These are phyloP conservation scores for Antitrichia curtipendula DNA, from an alignment of 225 moss, liverwort and hornwort genomes.

Conservation along the genomic window DNA sequence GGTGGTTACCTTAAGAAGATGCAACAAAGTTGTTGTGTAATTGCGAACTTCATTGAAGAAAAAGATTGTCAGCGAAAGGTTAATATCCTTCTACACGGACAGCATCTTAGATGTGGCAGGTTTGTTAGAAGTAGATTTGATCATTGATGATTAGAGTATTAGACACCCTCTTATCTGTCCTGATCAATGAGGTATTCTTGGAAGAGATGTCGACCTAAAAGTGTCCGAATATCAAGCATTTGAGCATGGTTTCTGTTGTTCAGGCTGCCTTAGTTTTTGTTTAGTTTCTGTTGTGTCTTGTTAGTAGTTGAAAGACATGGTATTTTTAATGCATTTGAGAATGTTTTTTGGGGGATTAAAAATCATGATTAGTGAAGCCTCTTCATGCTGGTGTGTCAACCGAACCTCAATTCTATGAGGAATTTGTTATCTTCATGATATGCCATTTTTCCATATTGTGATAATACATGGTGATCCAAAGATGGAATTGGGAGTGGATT, in stretches of 20 bases:
- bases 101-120: too few relatives aligned
- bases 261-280: too few relatives aligned
- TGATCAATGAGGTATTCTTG: neutral
- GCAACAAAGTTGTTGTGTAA: too few relatives aligned
- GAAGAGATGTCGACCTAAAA: neutral
- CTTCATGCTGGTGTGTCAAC: neutral
- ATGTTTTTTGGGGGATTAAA: neutral
- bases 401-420: neutral
- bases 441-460: too few relatives aligned
- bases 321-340: neutral
- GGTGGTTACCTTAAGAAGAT: neutral
- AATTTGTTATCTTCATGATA: neutral
- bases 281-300: neutral
- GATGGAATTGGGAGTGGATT: too few relatives aligned
- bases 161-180: neutral
- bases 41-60: neutral
- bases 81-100: neutral
- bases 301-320: neutral
- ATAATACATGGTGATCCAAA: neutral
- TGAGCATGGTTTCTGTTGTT: neutral
- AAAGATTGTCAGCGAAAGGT: neutral
- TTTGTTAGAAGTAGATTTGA: neutral
- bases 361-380: neutral
- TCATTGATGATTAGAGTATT: neutral
- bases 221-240: neutral